Base-by-base conservation (phyloP, 2,329 filamentous ascomycete genomes). In the Aspergillus sp. region DNA sequence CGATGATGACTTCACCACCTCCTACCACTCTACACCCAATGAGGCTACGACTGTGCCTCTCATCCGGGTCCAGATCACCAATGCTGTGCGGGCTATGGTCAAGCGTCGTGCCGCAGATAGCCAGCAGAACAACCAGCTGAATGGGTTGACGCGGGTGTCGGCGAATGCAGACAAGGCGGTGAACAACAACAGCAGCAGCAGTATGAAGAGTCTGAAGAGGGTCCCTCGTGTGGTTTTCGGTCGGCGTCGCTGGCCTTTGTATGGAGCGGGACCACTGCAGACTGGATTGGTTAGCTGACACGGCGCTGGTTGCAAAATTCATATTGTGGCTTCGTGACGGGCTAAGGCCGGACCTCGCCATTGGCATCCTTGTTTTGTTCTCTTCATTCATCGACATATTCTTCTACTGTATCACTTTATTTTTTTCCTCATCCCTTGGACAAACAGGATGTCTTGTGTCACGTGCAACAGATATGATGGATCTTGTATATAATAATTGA, bases 41-140 rank as follows among this genome's bases (percentile, higher is more conserved):
- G 39, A 57, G 8, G 15, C 41, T 0, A 17, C 58, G 1, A 51
- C 55, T 2, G 38, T 55, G 17, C 43, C 58, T 6, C 36, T 55
- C 12, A 57, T 64, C 15, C 63, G 63, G 2, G 60, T 56, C 8
- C 63, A 64, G 49, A 60, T 64, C 53, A 57, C 60, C 2, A 63
- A 45, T 39, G 63, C 55, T 15, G 48, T 64, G 5, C 52, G 55
- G n/a, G 60, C 58, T 1, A 59, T 64, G 39, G 58, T 62, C 28
- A 57, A 51, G 23, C 61, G 61, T 6, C 61, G 61, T 17, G 28
- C 55, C 5, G 36, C 32, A 12, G 39, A 43, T 6, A 25, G 30
- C 32, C 3, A 12, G 3, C 6, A 19, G 21, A n/a, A 17, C 38
- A 12, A 21, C n/a, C 7, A 8, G 9, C 15, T 12, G 15, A 9